Conservation (phyloP, 768 basidiomycete species). For the Trametes cinnabarina region DNA sequence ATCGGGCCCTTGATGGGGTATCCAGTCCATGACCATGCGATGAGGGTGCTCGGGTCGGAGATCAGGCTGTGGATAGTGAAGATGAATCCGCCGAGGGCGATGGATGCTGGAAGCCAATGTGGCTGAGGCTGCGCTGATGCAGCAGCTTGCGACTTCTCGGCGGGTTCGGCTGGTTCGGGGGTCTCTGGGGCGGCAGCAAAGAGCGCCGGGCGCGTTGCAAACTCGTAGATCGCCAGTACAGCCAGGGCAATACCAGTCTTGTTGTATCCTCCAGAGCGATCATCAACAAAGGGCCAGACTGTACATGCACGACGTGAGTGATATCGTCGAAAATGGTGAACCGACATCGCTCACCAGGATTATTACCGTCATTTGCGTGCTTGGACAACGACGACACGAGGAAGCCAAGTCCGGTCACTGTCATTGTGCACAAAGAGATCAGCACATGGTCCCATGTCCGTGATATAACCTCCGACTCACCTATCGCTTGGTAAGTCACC, state of each 20-base stretch:
- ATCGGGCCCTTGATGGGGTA: conserved; percentile 72
- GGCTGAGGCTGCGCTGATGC: background rate
- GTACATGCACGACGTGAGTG: background rate
- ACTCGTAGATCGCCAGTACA: conserved; percentile 55
- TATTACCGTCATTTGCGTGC: conserved; percentile 76
- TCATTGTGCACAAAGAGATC: background rate
- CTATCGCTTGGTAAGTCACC: conserved; percentile 45
- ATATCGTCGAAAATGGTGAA: background rate
- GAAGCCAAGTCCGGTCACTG: conserved; percentile 68
- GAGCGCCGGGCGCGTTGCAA: conserved; percentile 41
- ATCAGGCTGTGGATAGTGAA: conserved; percentile 73
- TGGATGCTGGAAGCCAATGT: conserved; percentile 41
- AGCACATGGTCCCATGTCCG: background rate
- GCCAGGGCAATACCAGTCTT: conserved; percentile 61
- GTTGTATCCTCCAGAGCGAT: conserved; percentile 67
- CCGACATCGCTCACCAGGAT: conserved; percentile 52
- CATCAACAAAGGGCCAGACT: conserved; percentile 82
- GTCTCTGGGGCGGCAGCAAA: conserved; percentile 14
- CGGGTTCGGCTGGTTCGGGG: background rate
- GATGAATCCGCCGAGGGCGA: conserved; percentile 65
- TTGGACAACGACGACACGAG: conserved; percentile 68
- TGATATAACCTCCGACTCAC: conserved; percentile 34
- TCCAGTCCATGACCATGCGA: conserved; percentile 92
- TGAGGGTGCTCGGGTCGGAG: conserved; percentile 72
- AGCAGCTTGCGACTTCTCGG: background rate